These are phyloP conservation scores for Solanum clarkiae DNA, from an alignment of 257 asterid species.

Conservation along the genomic window DNA sequence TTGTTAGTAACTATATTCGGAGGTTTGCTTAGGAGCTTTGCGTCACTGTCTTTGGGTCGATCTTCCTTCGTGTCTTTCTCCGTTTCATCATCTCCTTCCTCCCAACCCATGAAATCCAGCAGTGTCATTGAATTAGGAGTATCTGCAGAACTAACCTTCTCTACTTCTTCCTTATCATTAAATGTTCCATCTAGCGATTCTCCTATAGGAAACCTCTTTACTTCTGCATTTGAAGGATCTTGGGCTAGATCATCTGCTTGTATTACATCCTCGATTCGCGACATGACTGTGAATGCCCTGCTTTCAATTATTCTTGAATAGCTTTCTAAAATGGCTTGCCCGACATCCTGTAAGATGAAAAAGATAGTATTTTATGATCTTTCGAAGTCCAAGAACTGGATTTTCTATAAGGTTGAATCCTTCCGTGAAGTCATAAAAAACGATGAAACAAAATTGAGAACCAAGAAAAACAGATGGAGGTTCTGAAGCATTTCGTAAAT, in stretches of 20 bases:
- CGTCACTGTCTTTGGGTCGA: conserved; percentile 1
- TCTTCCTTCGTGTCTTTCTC: conserved; percentile 19
- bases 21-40: conserved; percentile 18
- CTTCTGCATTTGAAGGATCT: conserved; percentile 24
- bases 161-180: conserved; percentile 23
- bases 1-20: conserved; percentile 26
- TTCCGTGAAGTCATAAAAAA: not conserved
- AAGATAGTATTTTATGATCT: not conserved
- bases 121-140: conserved; percentile 34
- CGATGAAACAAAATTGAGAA: not conserved
- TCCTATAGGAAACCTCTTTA: conserved; percentile 18
- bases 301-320: conserved; percentile 82
- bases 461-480: not conserved
- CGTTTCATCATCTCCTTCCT: conserved; percentile 14
- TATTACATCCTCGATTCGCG: conserved; percentile 74
- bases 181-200: conserved; percentile 5
- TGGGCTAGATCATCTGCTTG: conserved; percentile 46
- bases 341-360: conserved; percentile 52
- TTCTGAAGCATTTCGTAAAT: not conserved
- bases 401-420: not conserved
- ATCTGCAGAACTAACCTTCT: conserved; percentile 19
- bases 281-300: conserved; percentile 61
- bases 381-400: not conserved
- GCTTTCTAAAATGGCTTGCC: conserved; percentile 87
- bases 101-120: conserved; percentile 42